These are phyloP conservation scores for Bolboschoenus planiculmis DNA, from an alignment of 176 grass and related monocot genomes.

Conservation along the genomic window DNA sequence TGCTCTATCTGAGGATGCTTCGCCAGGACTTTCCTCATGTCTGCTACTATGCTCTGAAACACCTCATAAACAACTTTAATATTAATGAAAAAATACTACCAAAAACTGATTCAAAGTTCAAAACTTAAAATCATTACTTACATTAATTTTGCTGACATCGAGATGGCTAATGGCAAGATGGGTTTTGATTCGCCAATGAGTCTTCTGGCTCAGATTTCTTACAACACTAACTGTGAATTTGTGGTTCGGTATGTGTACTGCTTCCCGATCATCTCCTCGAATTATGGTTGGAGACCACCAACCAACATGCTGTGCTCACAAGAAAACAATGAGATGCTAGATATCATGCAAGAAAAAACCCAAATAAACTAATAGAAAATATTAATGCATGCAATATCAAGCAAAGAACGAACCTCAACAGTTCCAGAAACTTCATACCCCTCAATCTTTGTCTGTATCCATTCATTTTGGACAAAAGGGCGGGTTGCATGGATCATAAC, in stretches of 20 bases:
- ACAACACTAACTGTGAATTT: constrained; percentile 95
- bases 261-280: constrained; percentile 93
- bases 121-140: constrained; percentile 29
- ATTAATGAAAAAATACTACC: constrained; percentile 17
- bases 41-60: constrained; percentile 74
- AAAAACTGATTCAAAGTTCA: neutral
- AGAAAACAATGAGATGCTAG: constrained; percentile 6
- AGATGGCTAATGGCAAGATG: constrained; percentile 95
- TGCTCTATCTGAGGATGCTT: constrained; percentile 94
- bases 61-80: constrained; percentile 22
- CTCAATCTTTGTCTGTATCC: constrained; percentile 91
- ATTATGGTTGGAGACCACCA: constrained; percentile 94
- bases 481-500: constrained; percentile 96
- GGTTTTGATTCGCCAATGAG: constrained; percentile 96
- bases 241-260: constrained; percentile 93
- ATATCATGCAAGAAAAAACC: neutral
- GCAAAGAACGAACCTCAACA: constrained; percentile 72
- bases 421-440: constrained; percentile 90
- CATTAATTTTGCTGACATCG: constrained; percentile 96
- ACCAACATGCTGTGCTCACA: constrained; percentile 85
- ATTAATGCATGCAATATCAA: constrained; percentile 7
- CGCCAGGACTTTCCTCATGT: constrained; percentile 95
- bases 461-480: constrained; percentile 87
- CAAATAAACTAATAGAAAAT: constrained; percentile 9
- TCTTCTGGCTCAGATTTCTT: constrained; percentile 82